phyloP scores from a whole-genome alignment of 2,329 filamentous ascomycete species.

The Cladorrhinum sp. region DNA sequence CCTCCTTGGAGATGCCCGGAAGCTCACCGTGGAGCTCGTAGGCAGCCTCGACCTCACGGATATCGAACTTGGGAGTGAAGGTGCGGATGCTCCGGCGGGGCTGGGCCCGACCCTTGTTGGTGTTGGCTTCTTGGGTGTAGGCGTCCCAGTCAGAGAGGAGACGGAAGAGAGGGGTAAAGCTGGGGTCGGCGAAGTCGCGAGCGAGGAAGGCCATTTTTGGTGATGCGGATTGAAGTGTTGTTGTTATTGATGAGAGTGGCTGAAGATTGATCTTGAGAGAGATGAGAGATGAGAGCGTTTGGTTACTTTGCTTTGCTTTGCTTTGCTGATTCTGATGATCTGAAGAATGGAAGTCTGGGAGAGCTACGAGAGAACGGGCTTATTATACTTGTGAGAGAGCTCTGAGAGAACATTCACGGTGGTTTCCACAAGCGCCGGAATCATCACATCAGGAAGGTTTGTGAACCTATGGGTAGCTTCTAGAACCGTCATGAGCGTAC shows the following conservation, averaged over 20 bases:
- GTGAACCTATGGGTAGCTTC: background rate
- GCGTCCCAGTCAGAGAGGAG: slow-evolving; percentile 62
- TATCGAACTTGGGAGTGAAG: slow-evolving; percentile 76
- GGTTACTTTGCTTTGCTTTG: slow-evolving; percentile 4
- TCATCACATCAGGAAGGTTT: background rate
- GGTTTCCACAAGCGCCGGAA: slow-evolving; percentile 13
- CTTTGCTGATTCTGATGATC: slow-evolving; percentile 6
- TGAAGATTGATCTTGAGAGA: background rate
- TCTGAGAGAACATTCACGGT: background rate
- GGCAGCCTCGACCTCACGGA: slow-evolving; percentile 63
- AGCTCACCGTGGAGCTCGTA: slow-evolving; percentile 82
- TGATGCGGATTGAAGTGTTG: background rate
- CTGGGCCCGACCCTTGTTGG: slow-evolving; percentile 22
- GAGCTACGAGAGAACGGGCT: background rate
- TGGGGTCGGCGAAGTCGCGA: slow-evolving; percentile 48
- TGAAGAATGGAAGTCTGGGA: background rate
- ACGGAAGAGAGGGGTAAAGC: slow-evolving; percentile 60
- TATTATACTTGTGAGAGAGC: slow-evolving; percentile 2
- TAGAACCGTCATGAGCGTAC: background rate
- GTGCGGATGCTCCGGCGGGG: slow-evolving; percentile 39
- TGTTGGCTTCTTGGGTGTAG: slow-evolving; percentile 44
- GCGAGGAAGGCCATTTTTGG: slow-evolving; percentile 60
- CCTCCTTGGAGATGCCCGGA: slow-evolving; percentile 69
- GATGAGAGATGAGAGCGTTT: background rate
- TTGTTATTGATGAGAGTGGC: slow-evolving; percentile 27